Evolutionary conservation across 2,329 filamentous ascomycete genomes (phyloP).

Genomic region (Claviceps africana): DNA sequence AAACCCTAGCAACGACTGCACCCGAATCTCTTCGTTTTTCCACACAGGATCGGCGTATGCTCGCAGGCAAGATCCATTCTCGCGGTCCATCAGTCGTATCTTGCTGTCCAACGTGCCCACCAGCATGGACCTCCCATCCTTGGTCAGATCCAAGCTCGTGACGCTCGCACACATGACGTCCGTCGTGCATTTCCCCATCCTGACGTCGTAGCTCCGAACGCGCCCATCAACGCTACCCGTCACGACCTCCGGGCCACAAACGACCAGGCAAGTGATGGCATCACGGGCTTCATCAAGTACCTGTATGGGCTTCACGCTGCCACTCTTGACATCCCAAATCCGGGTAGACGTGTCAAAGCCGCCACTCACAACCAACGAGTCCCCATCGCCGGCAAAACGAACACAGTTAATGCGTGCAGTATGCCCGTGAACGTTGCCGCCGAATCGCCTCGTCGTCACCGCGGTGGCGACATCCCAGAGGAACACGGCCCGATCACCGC

Average conservation of each 20-base stretch:
- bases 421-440: slow-evolving; percentile 47
- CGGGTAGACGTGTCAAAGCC: slow-evolving; percentile 65
- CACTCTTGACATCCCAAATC: slow-evolving; percentile 55
- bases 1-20: slow-evolving; percentile 61
- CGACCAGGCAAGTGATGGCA: slow-evolving; percentile 39
- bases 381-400: slow-evolving; percentile 61
- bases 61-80: slow-evolving; percentile 57
- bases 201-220: slow-evolving; percentile 68
- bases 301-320: slow-evolving; percentile 52
- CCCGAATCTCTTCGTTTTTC: slow-evolving; percentile 56
- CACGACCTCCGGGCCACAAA: slow-evolving; percentile 44
- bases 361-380: slow-evolving; percentile 57
- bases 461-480: slow-evolving; percentile 86
- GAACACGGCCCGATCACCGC: slow-evolving; percentile 83
- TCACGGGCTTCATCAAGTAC: slow-evolving; percentile 60
- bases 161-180: slow-evolving; percentile 59
- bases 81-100: slow-evolving; percentile 68
- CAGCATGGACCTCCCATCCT: slow-evolving; percentile 60
- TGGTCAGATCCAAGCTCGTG: slow-evolving; percentile 59
- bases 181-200: slow-evolving; percentile 54
- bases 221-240: slow-evolving; percentile 74
- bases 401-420: slow-evolving; percentile 64
- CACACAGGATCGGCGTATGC: slow-evolving; percentile 47
- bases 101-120: slow-evolving; percentile 64
- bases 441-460: slow-evolving; percentile 62